Base-by-base conservation (phyloP, 2,329 filamentous ascomycete species). In the Hirsutella rhossiliensis region DNA sequence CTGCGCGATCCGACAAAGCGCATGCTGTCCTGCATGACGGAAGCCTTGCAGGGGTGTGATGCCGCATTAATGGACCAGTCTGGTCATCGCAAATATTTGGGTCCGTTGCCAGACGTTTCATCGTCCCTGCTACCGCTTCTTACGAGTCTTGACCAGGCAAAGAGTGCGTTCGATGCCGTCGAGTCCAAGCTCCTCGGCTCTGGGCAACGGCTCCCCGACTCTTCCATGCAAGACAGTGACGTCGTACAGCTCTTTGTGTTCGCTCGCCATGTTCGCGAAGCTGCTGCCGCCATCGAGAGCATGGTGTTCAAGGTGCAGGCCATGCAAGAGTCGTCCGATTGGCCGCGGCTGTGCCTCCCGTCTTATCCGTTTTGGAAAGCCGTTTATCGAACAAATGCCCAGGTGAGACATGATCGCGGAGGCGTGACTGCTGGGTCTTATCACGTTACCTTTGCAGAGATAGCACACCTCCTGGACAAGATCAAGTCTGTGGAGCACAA, bases 351-450 rank as follows among this genome's bases (percentile, higher is more conserved):
- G 11, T 65, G 75, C 45, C 55, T 69, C 1, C 74, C 76, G 4
- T 71, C 69, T 1, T 78, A 78, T 48, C 71, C 74, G 0, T 62
- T 72, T n/a, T 51, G 53, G 38, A 78, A 78, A 52, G 65, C 72
- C 5, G 44, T 77, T 2, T 67, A 75, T 49, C 62, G 74, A 30
- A 69, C 71, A 6, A 78, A 78, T 51, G 64, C 68, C 3, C 73
- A 77, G 49, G 74, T 78, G 5, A 64, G 74, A 29, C 76, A 79
- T 49, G 76, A 80, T 52, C 64, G 75, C 47, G 75, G 76, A 17
- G 74, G 75, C 20, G 64, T 76, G 18, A 76, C 75, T 5, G 74
- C 73, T 5, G 72, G 72, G 54, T 60, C 63, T 51, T 72, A 71
- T 47, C 65, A 68, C 37, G 59, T 58, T 41, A 71, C 67, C 11